Evolutionary conservation across 345 rosid genomes (phyloP).

Genomic region (Ceriops tagal): DNA sequence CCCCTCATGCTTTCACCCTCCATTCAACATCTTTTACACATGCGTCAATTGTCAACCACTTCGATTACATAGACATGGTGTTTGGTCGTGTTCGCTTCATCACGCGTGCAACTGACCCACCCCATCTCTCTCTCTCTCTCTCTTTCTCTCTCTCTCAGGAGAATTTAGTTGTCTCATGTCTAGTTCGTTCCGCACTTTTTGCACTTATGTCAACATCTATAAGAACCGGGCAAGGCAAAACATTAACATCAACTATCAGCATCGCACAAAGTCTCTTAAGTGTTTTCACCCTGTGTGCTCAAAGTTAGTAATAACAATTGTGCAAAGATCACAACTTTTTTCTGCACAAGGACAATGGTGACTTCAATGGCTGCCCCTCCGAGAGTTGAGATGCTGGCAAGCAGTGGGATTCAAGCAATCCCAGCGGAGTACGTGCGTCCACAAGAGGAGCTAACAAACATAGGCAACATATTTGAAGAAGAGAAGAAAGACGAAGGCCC

Average conservation of each 20-base stretch:
- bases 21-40: background rate
- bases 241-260: too few species aligned
- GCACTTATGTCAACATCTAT: too few species aligned
- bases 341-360: slow-evolving; percentile 20
- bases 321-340: background rate
- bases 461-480: slow-evolving; percentile 70
- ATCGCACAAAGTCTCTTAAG: too few species aligned
- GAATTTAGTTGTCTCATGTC: too few species aligned
- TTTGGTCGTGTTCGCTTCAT: too few species aligned
- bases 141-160: rapidly evolving
- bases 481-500: slow-evolving; percentile 76
- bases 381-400: slow-evolving; percentile 71
- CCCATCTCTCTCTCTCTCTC: too few species aligned
- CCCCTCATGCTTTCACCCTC: slow-evolving; percentile 1
- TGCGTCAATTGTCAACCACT: background rate
- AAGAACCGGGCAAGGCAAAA: too few species aligned
- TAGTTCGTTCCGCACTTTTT: too few species aligned
- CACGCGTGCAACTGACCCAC: too few species aligned
- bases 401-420: slow-evolving; percentile 67
- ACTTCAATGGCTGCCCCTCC: slow-evolving; percentile 14
- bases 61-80: too few species aligned
- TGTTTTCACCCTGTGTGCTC: too few species aligned
- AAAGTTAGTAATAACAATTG: too few species aligned
- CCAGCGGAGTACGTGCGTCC: slow-evolving; percentile 79
- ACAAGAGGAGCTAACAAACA: slow-evolving; percentile 65